Conservation (phyloP, 2,329 filamentous ascomycete species). For the Nothophoma quercina region DNA sequence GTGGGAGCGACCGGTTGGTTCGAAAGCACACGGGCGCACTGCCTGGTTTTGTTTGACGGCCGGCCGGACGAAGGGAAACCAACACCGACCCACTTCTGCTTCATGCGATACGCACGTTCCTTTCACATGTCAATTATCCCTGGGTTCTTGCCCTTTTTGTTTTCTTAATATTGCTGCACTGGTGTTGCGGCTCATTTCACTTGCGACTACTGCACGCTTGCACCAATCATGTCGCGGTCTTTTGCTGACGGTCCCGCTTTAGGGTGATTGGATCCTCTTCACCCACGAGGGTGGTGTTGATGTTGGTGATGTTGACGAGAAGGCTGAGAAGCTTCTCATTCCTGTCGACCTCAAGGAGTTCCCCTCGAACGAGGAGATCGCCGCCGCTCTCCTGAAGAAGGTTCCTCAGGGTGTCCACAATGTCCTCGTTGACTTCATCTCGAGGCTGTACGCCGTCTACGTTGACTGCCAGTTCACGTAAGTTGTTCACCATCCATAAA, state of each 20-base stretch:
- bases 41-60: conserved; percentile 46
- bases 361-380: conserved; percentile 95
- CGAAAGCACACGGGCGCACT: conserved; percentile 32
- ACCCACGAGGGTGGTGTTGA: conserved; percentile 99
- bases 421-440: conserved; percentile 99
- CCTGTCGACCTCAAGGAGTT: conserved; percentile 94
- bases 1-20: conserved; percentile 25
- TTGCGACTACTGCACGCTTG: conserved; percentile 26
- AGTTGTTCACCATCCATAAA: conserved; percentile 22
- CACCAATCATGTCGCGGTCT: conserved; percentile 39
- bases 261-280: conserved; percentile 99
- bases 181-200: conserved; percentile 45
- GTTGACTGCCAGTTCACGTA: conserved; percentile 98
- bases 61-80: conserved; percentile 52
- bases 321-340: conserved; percentile 98
- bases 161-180: conserved; percentile 25
- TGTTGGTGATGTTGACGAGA: conserved; percentile 97
- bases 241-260: conserved; percentile 44
- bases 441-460: conserved; percentile 96
- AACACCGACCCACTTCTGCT: conserved; percentile 47
- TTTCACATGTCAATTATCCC: conserved; percentile 45
- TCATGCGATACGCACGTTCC: conserved; percentile 38
- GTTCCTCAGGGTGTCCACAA: conserved; percentile 96
- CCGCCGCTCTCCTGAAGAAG: conserved; percentile 83
- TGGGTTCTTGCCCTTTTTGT: conserved; percentile 24